Conservation (phyloP, 2,329 filamentous ascomycete genomes). For the Cytospora chrysosperma region DNA sequence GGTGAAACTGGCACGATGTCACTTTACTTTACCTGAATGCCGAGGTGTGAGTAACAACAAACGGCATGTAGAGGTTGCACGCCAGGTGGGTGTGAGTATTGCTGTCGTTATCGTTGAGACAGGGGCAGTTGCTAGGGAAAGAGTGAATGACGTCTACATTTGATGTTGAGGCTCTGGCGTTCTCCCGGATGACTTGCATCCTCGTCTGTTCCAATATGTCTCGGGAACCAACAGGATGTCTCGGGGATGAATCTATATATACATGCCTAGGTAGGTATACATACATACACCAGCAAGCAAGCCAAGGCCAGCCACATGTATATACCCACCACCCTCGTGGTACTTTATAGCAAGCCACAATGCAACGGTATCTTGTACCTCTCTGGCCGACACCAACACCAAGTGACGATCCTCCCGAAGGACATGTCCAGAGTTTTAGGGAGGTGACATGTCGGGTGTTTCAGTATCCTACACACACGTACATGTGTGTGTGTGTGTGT, state of each 20-base stretch:
- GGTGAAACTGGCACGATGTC: background rate
- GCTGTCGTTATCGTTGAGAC: background rate
- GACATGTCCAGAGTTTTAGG: no score
- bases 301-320: background rate
- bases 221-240: background rate
- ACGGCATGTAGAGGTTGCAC: no score
- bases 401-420: no score
- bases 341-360: constrained; percentile 9
- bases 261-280: no score
- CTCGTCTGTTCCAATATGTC: background rate
- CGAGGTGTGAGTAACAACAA: background rate
- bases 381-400: background rate
- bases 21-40: background rate
- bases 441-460: no score
- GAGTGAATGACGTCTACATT: background rate
- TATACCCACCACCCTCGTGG: background rate
- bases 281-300: no score
- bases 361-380: background rate
- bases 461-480: no score
- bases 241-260: no score
- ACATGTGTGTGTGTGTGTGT: no score
- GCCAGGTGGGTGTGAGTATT: background rate
- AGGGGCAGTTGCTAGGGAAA: background rate
- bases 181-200: constrained; percentile 7
- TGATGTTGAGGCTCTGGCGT: background rate